phyloP scores from a whole-genome alignment of 306 rosid species.

The Medicago truncatula region MtrunA17r5.0-ANR NC_053048.1:36033501-36034000 shows the following conservation, averaged over 20 bases:
- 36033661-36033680: not conserved
- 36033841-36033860: not conserved
- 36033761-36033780: no score
- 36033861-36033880: conserved; percentile 15
- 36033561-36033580: not conserved
- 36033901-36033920: conserved; percentile 10
- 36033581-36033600: not conserved
- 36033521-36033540: not conserved
- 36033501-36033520: not conserved
- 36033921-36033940: conserved; percentile 19
- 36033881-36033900: conserved; percentile 13
- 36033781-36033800: no score
- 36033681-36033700: conserved; percentile 8
- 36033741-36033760: no score
- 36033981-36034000: conserved; percentile 1
- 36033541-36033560: conserved; percentile 11
- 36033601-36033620: not conserved
- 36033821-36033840: no score
- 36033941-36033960: conserved; percentile 2
- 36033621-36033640: conserved; percentile 10
- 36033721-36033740: not conserved
- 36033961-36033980: not conserved
- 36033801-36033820: no score
- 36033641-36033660: conserved; percentile 29
- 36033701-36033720: no score